These are phyloP conservation scores for Spiromastix sp. DNA, from an alignment of 2,329 filamentous ascomycete species.

Conservation along the genomic window DNA sequence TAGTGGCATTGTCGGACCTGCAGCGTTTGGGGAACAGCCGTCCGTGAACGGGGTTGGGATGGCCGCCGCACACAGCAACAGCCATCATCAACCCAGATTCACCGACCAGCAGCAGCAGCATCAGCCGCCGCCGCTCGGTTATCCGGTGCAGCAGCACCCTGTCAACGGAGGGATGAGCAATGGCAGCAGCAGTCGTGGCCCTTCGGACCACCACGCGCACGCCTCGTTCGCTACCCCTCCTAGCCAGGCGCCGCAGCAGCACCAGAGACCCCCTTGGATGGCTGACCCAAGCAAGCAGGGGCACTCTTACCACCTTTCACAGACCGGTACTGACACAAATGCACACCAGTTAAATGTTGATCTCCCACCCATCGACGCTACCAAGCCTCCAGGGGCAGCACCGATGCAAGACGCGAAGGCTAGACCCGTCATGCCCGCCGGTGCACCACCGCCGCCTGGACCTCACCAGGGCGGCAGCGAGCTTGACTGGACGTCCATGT, in stretches of 20 bases:
- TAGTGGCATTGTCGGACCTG: constrained; percentile 33
- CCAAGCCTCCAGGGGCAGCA: constrained; percentile 29
- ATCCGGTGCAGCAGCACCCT: constrained; percentile 31
- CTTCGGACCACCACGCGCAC: too few relatives aligned
- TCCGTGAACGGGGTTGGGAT: constrained; percentile 33
- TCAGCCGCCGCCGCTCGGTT: constrained; percentile 33
- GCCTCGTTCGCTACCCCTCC: constrained; percentile 24
- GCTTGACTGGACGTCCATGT: constrained; percentile 69
- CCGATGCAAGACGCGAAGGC: too few relatives aligned
- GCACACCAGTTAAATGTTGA: constrained; percentile 35
- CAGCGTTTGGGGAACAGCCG: constrained; percentile 32
- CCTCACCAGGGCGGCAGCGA: constrained; percentile 46
- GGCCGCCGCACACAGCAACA: constrained; percentile 16
- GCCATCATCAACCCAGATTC: constrained; percentile 28
- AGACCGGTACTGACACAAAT: constrained; percentile 30
- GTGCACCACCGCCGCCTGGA: constrained; percentile 48
- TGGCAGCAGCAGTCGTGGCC: too few relatives aligned
- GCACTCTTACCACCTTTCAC: constrained; percentile 32
- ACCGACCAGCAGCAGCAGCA: constrained; percentile 34
- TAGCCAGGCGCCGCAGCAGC: constrained; percentile 28
- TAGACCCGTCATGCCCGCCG: constrained; percentile 49
- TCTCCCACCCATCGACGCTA: constrained; percentile 32
- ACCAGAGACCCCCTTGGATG: constrained; percentile 32
- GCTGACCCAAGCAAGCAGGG: constrained; percentile 34
- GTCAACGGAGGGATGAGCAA: constrained; percentile 34